These are phyloP conservation scores for Syzygium oleosum DNA, from an alignment of 345 rosid species.

Conservation along the genomic window DNA sequence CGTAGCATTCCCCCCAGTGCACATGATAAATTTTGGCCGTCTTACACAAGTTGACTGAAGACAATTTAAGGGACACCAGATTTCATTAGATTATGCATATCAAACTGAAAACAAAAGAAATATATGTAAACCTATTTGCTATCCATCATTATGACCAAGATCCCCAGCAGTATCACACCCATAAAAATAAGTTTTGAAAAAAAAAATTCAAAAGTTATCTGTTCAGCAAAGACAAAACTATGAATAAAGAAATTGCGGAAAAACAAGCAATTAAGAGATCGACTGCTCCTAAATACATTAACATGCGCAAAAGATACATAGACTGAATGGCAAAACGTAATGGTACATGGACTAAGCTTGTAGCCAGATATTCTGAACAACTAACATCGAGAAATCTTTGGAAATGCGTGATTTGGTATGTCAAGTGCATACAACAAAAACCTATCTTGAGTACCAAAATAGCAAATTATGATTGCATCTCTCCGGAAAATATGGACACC, in stretches of 20 bases:
- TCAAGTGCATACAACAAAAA: background rate
- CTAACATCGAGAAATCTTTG: background rate
- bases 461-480: background rate
- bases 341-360: background rate
- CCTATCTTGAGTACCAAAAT: background rate
- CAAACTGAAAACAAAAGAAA: background rate
- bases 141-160: background rate
- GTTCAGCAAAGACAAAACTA: background rate
- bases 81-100: background rate
- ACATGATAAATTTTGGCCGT: conserved; percentile 80
- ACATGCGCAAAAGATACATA: background rate
- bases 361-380: background rate
- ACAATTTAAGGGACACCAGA: background rate
- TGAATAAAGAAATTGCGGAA: background rate
- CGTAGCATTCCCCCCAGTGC: conserved; percentile 74
- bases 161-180: background rate
- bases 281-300: background rate
- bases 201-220: background rate
- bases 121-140: background rate
- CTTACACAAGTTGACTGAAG: conserved; percentile 72
- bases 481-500: background rate
- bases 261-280: background rate
- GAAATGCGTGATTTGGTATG: background rate
- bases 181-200: background rate
- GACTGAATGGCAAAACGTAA: background rate